Evolutionary conservation across 495 filamentous ascomycete genomes (phyloP).

Genomic region (Apodospora peruviana): DNA sequence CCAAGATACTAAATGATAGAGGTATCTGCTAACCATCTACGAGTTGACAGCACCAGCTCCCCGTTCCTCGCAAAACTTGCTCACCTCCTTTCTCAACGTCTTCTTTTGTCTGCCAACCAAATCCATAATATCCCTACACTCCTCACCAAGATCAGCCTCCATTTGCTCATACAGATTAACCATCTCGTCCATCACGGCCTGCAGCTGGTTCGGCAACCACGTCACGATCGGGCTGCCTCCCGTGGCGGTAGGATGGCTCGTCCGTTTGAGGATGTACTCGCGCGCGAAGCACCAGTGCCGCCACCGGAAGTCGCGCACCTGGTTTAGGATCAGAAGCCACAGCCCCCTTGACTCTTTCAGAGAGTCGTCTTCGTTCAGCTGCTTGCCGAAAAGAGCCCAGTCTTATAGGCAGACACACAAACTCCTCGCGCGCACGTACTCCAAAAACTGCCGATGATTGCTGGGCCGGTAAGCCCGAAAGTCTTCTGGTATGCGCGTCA

Average conservation of each 20-base stretch:
- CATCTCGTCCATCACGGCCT: conserved; percentile 74
- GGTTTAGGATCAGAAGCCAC: conserved; percentile 69
- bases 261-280: conserved; percentile 86
- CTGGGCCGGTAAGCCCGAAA: conserved; percentile 81
- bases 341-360: conserved; percentile 35
- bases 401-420: conserved; percentile 51
- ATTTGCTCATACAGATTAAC: conserved; percentile 48
- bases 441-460: conserved; percentile 79
- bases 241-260: conserved; percentile 77
- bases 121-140: conserved; percentile 61
- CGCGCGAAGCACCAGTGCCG: conserved; percentile 91
- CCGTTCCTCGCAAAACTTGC: conserved; percentile 71
- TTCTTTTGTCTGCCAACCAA: conserved; percentile 60
- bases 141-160: conserved; percentile 24
- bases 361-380: conserved; percentile 24
- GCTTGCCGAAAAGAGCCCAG: conserved; percentile 52
- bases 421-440: conserved; percentile 56
- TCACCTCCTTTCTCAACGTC: conserved; percentile 71
- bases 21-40: too few relatives aligned
- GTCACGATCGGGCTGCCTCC: conserved; percentile 89
- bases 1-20: too few relatives aligned
- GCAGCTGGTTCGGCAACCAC: conserved; percentile 82
- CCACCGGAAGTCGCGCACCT: conserved; percentile 89
- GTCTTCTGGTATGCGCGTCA: conserved; percentile 78
- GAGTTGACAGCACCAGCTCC: conserved; percentile 40